Conservation (phyloP, 768 basidiomycete genomes). For the Postia placenta region DNA sequence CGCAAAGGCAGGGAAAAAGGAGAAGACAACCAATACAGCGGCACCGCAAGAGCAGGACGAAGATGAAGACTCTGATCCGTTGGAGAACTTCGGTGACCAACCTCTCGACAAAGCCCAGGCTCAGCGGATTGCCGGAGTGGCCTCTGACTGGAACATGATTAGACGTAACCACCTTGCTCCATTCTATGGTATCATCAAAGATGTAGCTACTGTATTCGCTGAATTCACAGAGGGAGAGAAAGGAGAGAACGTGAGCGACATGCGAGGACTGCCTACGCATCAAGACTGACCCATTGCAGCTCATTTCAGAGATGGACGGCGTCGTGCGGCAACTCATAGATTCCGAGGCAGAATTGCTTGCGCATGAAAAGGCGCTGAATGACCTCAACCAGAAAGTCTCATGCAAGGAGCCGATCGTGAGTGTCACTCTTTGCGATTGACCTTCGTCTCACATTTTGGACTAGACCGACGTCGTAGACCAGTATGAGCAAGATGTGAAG, state of each 20-base stretch:
- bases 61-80: constrained; percentile 32
- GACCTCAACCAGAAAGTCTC: constrained; percentile 52
- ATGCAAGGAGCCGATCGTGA: constrained; percentile 53
- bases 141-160: constrained; percentile 58
- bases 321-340: constrained; percentile 70
- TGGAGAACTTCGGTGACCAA: constrained; percentile 56
- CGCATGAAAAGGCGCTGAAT: constrained; percentile 48
- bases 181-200: constrained; percentile 39
- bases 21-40: constrained; percentile 27
- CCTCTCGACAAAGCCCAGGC: constrained; percentile 53
- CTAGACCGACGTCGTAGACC: constrained; percentile 45
- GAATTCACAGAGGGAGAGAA: constrained; percentile 54
- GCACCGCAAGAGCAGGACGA: constrained; percentile 21
- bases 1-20: constrained; percentile 22
- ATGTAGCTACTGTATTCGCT: constrained; percentile 53
- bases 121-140: constrained; percentile 47
- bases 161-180: constrained; percentile 38
- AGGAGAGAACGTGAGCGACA: constrained; percentile 40
- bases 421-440: constrained; percentile 19
- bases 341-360: constrained; percentile 51
- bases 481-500: constrained; percentile 45
- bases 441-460: background rate
- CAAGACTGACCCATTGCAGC: no score
- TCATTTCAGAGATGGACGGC: constrained; percentile 51
- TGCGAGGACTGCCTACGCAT: no score